These are phyloP conservation scores for Comarum palustre DNA, from an alignment of 306 rosid species.

Conservation along the genomic window DNA sequence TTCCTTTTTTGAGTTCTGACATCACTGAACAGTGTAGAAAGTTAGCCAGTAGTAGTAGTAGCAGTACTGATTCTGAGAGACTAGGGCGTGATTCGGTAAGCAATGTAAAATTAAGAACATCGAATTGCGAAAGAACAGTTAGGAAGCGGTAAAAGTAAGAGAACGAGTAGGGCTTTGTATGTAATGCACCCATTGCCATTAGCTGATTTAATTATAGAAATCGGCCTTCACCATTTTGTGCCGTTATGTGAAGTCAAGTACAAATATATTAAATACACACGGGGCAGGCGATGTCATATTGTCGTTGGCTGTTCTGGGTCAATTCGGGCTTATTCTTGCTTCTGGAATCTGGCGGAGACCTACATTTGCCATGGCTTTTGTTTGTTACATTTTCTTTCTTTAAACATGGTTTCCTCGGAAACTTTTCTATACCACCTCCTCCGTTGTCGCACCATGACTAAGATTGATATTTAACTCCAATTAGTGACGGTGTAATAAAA, in stretches of 20 bases:
- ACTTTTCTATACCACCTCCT: too few species aligned
- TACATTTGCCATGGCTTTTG: neutral
- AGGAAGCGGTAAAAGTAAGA: slow-evolving; percentile 47
- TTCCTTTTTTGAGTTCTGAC: slow-evolving; percentile 54
- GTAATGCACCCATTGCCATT: slow-evolving; percentile 23
- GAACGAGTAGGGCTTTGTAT: slow-evolving; percentile 25
- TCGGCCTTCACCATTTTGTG: slow-evolving; percentile 28
- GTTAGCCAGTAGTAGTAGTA: slow-evolving; percentile 41
- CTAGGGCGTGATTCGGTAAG: slow-evolving; percentile 46
- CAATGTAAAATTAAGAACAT: slow-evolving; percentile 50
- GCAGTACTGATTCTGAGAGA: slow-evolving; percentile 49
- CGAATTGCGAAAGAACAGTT: slow-evolving; percentile 41
- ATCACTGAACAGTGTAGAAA: slow-evolving; percentile 43
- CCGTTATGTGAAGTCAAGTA: neutral
- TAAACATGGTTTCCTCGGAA: too few species aligned
- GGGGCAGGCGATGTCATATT: neutral
- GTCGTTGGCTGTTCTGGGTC: neutral
- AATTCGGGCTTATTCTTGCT: neutral
- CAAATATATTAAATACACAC: neutral
- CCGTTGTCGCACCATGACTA: too few species aligned
- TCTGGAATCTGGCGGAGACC: neutral
- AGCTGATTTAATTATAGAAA: slow-evolving; percentile 11
- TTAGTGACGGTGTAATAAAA: too few species aligned
- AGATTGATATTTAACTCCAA: too few species aligned
- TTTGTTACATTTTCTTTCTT: too few species aligned